Conservation (phyloP, 2,329 filamentous ascomycete species). For the Colletotrichum truncatum region DNA sequence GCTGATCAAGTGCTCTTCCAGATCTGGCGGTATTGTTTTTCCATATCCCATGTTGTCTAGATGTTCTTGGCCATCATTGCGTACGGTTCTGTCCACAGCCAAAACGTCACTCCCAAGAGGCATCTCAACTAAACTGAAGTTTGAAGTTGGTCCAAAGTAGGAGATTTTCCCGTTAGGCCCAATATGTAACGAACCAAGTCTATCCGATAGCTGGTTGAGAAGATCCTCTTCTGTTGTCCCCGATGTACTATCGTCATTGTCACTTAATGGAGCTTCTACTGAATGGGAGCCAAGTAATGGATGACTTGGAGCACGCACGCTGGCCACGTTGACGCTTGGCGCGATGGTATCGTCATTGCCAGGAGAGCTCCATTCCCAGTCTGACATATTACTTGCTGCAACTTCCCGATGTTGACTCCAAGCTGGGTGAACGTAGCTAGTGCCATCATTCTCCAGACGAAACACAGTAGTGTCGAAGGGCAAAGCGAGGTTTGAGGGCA, state of each 20-base stretch:
- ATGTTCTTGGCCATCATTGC: conserved; percentile 36
- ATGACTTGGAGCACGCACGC: not conserved
- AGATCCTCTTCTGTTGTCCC: conserved; percentile 31
- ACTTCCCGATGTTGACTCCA: not conserved
- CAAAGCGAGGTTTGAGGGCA: not conserved
- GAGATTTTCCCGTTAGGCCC: conserved; percentile 34
- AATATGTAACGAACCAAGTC: conserved; percentile 37
- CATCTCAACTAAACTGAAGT: conserved; percentile 38
- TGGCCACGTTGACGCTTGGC: not conserved
- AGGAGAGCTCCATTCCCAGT: conserved; percentile 8
- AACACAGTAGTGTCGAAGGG: not conserved
- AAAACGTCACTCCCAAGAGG: conserved; percentile 32
- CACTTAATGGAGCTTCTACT: conserved; percentile 21
- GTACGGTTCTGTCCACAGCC: conserved; percentile 36
- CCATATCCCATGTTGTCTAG: conserved; percentile 35
- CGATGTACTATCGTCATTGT: conserved; percentile 29
- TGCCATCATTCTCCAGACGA: not conserved
- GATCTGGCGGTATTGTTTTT: conserved; percentile 22
- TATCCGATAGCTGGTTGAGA: conserved; percentile 37
- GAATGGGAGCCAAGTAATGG: not conserved
- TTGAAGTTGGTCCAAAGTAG: conserved; percentile 38
- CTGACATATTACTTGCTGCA: not conserved
- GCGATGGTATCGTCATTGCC: not conserved
- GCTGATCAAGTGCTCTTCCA: conserved; percentile 32
- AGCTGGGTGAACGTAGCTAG: not conserved